phyloP scores from a whole-genome alignment of 495 filamentous ascomycete species.

The Parathielavia appendiculata region DNA sequence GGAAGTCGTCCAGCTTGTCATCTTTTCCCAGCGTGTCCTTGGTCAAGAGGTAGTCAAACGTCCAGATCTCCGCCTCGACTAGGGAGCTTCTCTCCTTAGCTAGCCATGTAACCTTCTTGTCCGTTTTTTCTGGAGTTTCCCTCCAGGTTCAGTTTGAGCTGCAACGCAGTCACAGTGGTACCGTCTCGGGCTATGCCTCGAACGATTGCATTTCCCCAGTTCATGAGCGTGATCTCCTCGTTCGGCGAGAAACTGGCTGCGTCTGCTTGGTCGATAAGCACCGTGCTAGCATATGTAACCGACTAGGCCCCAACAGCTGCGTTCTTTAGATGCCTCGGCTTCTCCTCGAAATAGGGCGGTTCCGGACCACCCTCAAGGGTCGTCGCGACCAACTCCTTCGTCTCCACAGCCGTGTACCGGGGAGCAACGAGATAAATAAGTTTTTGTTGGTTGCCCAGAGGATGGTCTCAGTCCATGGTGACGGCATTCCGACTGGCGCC shows the following conservation, averaged over 20 bases:
- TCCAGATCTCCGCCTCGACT: constrained; percentile 69
- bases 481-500: not conserved
- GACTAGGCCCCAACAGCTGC: not conserved
- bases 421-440: not conserved
- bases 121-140: constrained; percentile 69
- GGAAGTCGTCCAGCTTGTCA: constrained; percentile 70
- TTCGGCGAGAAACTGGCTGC: not conserved
- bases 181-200: not conserved
- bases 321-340: not conserved
- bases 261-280: not conserved
- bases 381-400: not conserved
- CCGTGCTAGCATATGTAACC: not conserved
- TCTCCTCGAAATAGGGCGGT: not conserved
- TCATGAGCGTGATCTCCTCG: constrained; percentile 8
- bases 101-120: constrained; percentile 88
- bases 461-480: constrained; percentile 1
- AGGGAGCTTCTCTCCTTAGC: constrained; percentile 63
- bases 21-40: constrained; percentile 82
- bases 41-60: constrained; percentile 84
- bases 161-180: not conserved
- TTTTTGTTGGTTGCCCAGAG: constrained; percentile 3
- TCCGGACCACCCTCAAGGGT: not conserved
- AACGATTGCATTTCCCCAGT: constrained; percentile 1
- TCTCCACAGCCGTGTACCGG: not conserved
- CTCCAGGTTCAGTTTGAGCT: constrained; percentile 1